Evolutionary conservation across 2,329 filamentous ascomycete genomes (phyloP).

Genomic region (Fonsecaea pugnacius): DNA sequence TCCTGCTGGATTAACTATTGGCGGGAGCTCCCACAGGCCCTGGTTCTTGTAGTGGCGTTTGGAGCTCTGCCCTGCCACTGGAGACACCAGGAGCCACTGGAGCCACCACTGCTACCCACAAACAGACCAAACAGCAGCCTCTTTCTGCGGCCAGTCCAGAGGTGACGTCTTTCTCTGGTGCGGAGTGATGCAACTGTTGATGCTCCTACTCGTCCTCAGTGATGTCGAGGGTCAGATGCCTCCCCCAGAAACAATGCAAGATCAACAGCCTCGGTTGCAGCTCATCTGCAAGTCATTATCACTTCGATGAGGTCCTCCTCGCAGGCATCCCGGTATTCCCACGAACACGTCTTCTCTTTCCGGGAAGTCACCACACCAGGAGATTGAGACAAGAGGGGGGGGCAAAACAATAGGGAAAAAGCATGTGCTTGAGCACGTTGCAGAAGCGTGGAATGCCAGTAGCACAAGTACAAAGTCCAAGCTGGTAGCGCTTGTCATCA

Average conservation of each 20-base stretch:
- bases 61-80: neutral
- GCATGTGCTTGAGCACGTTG: conserved; percentile 5
- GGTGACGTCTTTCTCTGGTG: conserved; percentile 8
- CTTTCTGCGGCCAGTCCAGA: conserved; percentile 7
- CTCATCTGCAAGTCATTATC: conserved; percentile 1
- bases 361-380: neutral
- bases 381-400: neutral
- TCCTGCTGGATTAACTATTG: conserved; percentile 7
- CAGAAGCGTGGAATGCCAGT: neutral
- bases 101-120: neutral
- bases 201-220: neutral
- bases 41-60: neutral
- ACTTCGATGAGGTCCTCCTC: neutral
- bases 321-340: neutral
- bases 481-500: neutral
- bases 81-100: neutral
- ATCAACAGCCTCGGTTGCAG: conserved; percentile 7
- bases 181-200: conserved; percentile 12
- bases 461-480: neutral
- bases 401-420: neutral
- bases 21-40: conserved; percentile 7
- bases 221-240: conserved; percentile 11
- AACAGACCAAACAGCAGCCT: conserved; percentile 10
- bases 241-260: conserved; percentile 6
- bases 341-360: neutral